Conservation (phyloP, 495 filamentous ascomycete genomes). For the Podospora australis region DNA sequence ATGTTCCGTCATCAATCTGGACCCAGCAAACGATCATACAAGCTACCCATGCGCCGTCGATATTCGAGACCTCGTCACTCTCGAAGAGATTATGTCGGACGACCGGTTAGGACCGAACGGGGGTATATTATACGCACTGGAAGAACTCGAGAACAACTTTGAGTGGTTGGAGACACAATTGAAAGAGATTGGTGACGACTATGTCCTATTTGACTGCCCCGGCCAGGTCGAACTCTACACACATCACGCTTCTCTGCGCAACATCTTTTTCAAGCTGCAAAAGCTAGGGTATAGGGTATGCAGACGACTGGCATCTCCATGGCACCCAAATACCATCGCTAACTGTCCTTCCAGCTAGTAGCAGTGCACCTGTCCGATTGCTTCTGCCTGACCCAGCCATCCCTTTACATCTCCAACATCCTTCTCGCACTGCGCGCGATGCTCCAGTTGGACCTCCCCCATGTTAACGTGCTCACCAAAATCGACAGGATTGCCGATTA, state of each 20-base stretch:
- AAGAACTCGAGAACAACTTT: slow-evolving; percentile 87
- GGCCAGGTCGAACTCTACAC: slow-evolving; percentile 97
- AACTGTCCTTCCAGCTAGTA: slow-evolving; percentile 57
- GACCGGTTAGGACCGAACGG: slow-evolving; percentile 90
- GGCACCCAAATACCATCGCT: too few species aligned
- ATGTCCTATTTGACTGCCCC: slow-evolving; percentile 92
- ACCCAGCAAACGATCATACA: slow-evolving; percentile 88
- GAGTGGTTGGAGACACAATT: slow-evolving; percentile 82
- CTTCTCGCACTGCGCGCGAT: slow-evolving; percentile 90
- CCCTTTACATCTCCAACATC: slow-evolving; percentile 88
- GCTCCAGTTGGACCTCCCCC: slow-evolving; percentile 94
- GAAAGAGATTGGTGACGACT: slow-evolving; percentile 75
- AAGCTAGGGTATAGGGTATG: slow-evolving; percentile 89
- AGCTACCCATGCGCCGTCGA: slow-evolving; percentile 82
- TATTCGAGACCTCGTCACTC: slow-evolving; percentile 75
- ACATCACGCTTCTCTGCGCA: slow-evolving; percentile 81
- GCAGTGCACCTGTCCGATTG: slow-evolving; percentile 87
- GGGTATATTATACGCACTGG: slow-evolving; percentile 83
- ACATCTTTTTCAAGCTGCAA: slow-evolving; percentile 82
- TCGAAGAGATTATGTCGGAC: slow-evolving; percentile 94
- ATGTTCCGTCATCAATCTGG: slow-evolving; percentile 91
- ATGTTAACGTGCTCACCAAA: slow-evolving; percentile 93
- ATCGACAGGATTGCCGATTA: slow-evolving; percentile 83
- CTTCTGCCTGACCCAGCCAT: slow-evolving; percentile 83
- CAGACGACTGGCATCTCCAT: too few species aligned